Conservation (phyloP, 2,329 filamentous ascomycete species). For the Fusarium proliferatum region DNA sequence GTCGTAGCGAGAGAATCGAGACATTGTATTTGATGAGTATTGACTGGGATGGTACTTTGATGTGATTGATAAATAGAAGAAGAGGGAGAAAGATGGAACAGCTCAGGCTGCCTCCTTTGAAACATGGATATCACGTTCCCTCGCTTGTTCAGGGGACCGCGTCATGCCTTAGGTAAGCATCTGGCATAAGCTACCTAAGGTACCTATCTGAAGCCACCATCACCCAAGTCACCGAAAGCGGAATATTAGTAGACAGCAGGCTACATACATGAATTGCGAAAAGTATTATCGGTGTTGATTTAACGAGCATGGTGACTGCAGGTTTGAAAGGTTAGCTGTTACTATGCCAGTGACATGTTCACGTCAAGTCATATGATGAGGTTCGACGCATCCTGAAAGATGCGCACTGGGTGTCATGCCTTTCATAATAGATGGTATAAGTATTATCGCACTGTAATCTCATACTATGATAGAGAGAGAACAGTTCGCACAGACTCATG, state of each 20-base stretch:
- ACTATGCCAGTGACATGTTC: background rate
- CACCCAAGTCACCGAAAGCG: background rate
- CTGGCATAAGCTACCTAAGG: background rate
- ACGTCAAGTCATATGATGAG: background rate
- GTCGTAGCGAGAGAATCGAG: conserved; percentile 57
- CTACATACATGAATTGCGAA: background rate
- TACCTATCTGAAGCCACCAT: background rate
- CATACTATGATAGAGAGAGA: background rate
- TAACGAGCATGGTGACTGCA: background rate
- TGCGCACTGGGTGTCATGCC: background rate
- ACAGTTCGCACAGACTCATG: accelerated
- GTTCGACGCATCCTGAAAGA: background rate
- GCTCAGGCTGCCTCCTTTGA: conserved; percentile 6
- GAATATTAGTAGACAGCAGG: background rate
- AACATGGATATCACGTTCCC: conserved; percentile 22
- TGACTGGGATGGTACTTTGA: background rate
- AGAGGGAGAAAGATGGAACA: background rate
- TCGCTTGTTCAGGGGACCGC: conserved; percentile 28
- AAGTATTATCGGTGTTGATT: background rate
- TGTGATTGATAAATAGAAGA: background rate
- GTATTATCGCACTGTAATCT: background rate
- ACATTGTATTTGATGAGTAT: conserved; percentile 46
- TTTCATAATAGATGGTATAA: too few relatives aligned
- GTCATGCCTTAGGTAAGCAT: conserved; percentile 38
- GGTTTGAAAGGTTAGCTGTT: background rate